Evolutionary conservation across 2,329 filamentous ascomycete species (phyloP), one percentile per base, ranked within the genome.

Genomic region (Lecanicillium sp.): DNA sequence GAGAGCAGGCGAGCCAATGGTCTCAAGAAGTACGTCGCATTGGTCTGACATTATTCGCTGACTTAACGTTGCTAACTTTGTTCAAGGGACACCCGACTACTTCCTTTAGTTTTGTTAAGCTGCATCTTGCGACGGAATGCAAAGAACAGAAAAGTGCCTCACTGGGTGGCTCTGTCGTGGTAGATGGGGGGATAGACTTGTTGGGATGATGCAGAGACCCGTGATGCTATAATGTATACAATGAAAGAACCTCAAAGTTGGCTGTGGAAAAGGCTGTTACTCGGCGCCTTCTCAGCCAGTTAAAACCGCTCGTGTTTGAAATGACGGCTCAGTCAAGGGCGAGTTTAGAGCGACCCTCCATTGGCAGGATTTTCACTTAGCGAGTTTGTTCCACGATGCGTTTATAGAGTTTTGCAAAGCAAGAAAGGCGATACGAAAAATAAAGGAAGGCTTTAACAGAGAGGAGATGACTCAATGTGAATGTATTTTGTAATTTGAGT

Each of bases 1-100:
- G 41, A 80, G 92, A 64, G 90, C 92, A 50, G 92, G 92, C 53
- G 92, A 98, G 63, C 92, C 92, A 17, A 96, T 96, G 92, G 92
- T 98, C 48, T 96, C 92, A 59, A 83, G 92, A 73, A 80, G 84
- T 78, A 69, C 63, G 75, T 64, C 37, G 27, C 34, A 29, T 35
- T 18, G 19, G 30, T 36, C 20, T 7, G 9, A n/a, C 29, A 18
- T n/a, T 9, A 5, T 12, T 22, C 3, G 9, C 2, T 27, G 9
- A 13, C 7, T 6, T 25, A 7, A 6, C 22, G 11, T 29, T 33
- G 15, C 33, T 43, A 33, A 43, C 33, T n/a, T 9, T 8, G 15
- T 15, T 4, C 29, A n/a, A 80, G 76, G 77, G 56, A 98, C 92
- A 48, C 90, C 90, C 41, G 90, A 98, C 65, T 98, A 98, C 74